Conservation (phyloP, 192 early-diverging fungal species). For the Gonapodya prolifera region DNA sequence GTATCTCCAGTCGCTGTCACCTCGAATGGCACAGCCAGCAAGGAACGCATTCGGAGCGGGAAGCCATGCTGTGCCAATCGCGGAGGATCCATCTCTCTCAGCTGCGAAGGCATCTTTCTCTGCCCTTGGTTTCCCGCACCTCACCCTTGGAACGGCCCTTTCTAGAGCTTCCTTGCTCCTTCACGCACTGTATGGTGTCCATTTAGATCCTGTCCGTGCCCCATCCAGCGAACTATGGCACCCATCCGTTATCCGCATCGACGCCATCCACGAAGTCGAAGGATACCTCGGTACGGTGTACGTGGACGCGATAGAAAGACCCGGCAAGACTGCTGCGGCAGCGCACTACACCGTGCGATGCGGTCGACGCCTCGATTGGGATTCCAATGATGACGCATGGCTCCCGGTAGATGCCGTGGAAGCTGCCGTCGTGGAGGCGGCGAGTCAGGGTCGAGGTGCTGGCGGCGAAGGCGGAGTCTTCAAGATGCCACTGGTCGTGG, state of each 20-base stretch:
- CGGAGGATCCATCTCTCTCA: neutral
- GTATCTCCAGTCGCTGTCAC: neutral
- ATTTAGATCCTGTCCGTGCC: conserved; percentile 53
- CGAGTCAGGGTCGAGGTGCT: conserved; percentile 6
- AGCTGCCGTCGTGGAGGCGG: neutral
- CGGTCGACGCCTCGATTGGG: conserved; percentile 74
- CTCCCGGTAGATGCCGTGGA: neutral
- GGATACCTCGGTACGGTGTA: conserved; percentile 84
- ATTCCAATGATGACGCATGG: conserved; percentile 17
- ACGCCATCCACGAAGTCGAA: conserved; percentile 80
- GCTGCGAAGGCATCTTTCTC: neutral
- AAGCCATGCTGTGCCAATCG: neutral
- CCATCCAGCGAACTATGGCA: conserved; percentile 83
- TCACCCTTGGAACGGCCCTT: conserved; percentile 79
- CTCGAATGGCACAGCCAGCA: neutral
- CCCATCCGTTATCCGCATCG: conserved; percentile 74
- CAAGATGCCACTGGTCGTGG: conserved; percentile 36
- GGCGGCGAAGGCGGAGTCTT: conserved; percentile 16
- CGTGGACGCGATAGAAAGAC: conserved; percentile 79
- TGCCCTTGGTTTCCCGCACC: neutral
- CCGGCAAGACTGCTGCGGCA: conserved; percentile 58
- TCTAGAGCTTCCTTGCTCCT: conserved; percentile 79
- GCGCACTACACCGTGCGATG: conserved; percentile 95
- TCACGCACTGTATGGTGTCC: conserved; percentile 72
- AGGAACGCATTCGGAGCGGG: neutral